Base-by-base conservation (phyloP, 768 basidiomycete genomes). In the Agrocybe pediades region DNA sequence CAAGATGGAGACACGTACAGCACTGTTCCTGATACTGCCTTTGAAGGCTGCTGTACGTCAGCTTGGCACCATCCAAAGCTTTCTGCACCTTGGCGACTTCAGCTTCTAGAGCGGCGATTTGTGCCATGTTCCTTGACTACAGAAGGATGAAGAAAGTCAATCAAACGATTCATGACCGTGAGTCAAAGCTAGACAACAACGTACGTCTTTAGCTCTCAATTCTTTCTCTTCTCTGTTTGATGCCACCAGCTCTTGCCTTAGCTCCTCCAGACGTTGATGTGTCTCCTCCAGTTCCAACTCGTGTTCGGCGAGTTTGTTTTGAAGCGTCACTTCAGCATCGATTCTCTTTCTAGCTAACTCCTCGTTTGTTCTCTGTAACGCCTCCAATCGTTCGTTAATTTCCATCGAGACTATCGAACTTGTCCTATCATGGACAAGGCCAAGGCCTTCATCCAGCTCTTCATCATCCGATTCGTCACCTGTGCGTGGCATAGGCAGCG, bases 221-320 rank as follows among this genome's bases (percentile, higher is more conserved):
- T 98, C 95, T 72, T 98, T 97, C 70, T 98, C 95, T 62, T 98
- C 94, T 36, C 91, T 81, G 68, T 92, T 90, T 4, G 89, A 87
- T 6, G 87, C 80, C 13, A 77, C 85, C 7, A 97, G 74, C 68
- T 97, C 95, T 11, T 75, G 81, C 57, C 80, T 75, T 55, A 88
- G 68, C 65, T 97, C 92, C 53, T 97, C 95, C 53, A 96, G 66
- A 25, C 82, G 77, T 3, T 70, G 71, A 62, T 95, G 87, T 70
- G 91, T 81, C 54, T 93, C 90, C 60, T 91, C 89, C 24, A 95
- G 69, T 62, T 94, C 88, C n/a, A 74, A 67, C 68, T 96, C 94
- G 59, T 93, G 91, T 47, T 93, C 89, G 9, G 70, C 68, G 13
- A 94, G 75, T 58, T 85, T 85, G 39, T 78, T 77, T 62, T 87